A percentile compares a stretch with the other conserved stretches of the same genome.
phyloP scores from a whole-genome alignment of 768 basidiomycete genomes.

The Hericium alpestre region DNA sequence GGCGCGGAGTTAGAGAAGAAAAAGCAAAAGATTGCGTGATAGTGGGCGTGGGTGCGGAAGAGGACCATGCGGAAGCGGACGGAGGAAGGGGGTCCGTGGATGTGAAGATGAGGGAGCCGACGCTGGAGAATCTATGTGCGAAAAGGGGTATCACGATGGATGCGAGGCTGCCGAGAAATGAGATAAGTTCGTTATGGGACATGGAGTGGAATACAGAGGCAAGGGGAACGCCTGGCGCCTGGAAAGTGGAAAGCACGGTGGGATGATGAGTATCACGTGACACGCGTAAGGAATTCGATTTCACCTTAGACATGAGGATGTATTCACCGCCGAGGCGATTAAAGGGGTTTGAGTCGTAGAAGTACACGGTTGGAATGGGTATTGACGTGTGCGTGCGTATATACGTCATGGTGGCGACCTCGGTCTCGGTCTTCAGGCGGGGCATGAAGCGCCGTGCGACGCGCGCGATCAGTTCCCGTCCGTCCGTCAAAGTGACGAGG shows the following conservation, averaged over 20 bases:
- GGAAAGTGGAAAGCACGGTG: constrained; percentile 6
- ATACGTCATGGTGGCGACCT: constrained; percentile 78
- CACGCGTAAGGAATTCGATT: constrained; percentile 8
- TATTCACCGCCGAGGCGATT: constrained; percentile 80
- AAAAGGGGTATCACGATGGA: constrained; percentile 61
- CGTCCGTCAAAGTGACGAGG: constrained; percentile 54
- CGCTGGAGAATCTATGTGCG: constrained; percentile 62
- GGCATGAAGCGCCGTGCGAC: constrained; percentile 84
- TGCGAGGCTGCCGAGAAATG: constrained; percentile 60
- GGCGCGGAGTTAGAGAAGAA: constrained; percentile 4
- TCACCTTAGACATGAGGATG: constrained; percentile 78
- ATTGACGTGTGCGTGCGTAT: constrained; percentile 59
- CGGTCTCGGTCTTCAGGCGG: constrained; percentile 76
- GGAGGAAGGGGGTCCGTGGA: constrained; percentile 15
- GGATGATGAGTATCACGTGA: not conserved
- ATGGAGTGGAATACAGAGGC: constrained; percentile 62
- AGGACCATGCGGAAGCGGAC: constrained; percentile 12
- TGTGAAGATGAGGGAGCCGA: constrained; percentile 66
- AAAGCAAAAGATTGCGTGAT: constrained; percentile 9
- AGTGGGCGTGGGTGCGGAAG: constrained; percentile 18
- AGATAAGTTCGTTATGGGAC: constrained; percentile 50
- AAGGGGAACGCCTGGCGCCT: constrained; percentile 71
- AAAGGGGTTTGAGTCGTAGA: constrained; percentile 74
- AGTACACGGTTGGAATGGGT: constrained; percentile 67
- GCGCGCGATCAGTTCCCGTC: constrained; percentile 58